Evolutionary conservation across 371 early-diverging fungal genomes (phyloP).

Genomic region (Phascolomyces articulosus): DNA sequence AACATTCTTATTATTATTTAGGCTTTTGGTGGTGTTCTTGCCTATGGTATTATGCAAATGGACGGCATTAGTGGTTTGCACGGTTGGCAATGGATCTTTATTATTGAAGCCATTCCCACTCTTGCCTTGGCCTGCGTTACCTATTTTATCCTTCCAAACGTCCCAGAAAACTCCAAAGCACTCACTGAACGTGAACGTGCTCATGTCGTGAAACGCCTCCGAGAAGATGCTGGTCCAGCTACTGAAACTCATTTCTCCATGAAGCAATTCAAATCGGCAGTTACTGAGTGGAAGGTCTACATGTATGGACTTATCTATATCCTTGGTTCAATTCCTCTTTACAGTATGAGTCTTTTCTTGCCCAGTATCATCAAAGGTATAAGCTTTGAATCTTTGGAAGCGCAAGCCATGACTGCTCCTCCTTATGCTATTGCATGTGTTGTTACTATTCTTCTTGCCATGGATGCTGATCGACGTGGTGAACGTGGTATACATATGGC

Average conservation of each 20-base stretch:
- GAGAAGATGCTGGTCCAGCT: conserved; percentile 61
- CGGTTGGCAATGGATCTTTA: conserved; percentile 77
- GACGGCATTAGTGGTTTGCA: conserved; percentile 47
- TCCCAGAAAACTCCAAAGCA: conserved; percentile 70
- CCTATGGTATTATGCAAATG: conserved; percentile 63
- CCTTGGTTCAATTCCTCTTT: conserved; percentile 65
- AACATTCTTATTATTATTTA: no score
- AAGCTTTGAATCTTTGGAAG: conserved; percentile 57
- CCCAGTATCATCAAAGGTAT: conserved; percentile 74
- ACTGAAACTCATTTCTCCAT: conserved; percentile 62
- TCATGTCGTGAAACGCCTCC: conserved; percentile 59
- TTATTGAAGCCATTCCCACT: conserved; percentile 76
- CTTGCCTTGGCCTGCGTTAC: conserved; percentile 60
- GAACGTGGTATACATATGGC: conserved; percentile 70
- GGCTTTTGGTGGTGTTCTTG: conserved; percentile 62
- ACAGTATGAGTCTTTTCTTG: conserved; percentile 68
- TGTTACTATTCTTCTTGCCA: conserved; percentile 58
- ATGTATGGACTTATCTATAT: conserved; percentile 62
- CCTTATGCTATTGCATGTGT: conserved; percentile 45
- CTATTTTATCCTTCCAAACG: conserved; percentile 69
- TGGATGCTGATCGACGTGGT: conserved; percentile 64
- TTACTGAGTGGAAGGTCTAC: conserved; percentile 62
- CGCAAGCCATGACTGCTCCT: conserved; percentile 49
- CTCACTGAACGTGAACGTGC: conserved; percentile 61
- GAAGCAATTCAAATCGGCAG: conserved; percentile 58